These are phyloP conservation scores for Erysimum cheiranthoides DNA, from an alignment of 345 rosid genomes.

Conservation along the genomic window DNA sequence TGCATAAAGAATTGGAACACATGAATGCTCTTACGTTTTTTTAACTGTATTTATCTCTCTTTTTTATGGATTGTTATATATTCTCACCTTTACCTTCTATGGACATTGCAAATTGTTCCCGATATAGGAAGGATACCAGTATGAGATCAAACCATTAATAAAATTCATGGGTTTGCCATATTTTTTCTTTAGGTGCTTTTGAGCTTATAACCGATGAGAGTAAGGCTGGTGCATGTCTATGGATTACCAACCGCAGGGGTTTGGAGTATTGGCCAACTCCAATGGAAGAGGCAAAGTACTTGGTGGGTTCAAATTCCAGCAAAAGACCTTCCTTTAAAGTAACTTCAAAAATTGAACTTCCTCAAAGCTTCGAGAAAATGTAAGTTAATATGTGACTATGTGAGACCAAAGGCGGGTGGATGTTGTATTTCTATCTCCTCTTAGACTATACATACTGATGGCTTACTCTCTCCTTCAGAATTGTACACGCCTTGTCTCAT, in stretches of 20 bases:
- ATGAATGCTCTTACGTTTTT: neutral
- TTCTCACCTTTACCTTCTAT: neutral
- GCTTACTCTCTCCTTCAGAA: conserved; percentile 54
- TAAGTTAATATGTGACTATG: conserved; percentile 51
- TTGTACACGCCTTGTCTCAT: conserved; percentile 88
- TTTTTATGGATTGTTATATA: conserved; percentile 7
- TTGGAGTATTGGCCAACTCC: conserved; percentile 94
- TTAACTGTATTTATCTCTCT: neutral
- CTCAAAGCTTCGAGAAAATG: conserved; percentile 82
- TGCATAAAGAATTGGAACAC: neutral
- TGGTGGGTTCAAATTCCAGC: conserved; percentile 53
- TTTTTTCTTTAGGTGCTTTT: conserved; percentile 66
- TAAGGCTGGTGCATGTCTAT: conserved; percentile 88
- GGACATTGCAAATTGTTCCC: conserved; percentile 3
- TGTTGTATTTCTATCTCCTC: conserved; percentile 14
- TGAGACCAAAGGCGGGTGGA: neutral
- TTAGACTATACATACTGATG: conserved; percentile 25
- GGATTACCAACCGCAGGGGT: conserved; percentile 91
- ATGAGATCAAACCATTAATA: neutral
- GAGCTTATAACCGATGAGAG: conserved; percentile 84
- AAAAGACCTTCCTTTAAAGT: conserved; percentile 49
- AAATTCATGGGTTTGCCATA: neutral
- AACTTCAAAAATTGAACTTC: conserved; percentile 60
- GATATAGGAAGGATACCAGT: neutral
- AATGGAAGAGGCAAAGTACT: conserved; percentile 71